These are phyloP conservation scores for Exophiala phaeomuriformis DNA, from an alignment of 2,329 filamentous ascomycete genomes.

Conservation along the genomic window DNA sequence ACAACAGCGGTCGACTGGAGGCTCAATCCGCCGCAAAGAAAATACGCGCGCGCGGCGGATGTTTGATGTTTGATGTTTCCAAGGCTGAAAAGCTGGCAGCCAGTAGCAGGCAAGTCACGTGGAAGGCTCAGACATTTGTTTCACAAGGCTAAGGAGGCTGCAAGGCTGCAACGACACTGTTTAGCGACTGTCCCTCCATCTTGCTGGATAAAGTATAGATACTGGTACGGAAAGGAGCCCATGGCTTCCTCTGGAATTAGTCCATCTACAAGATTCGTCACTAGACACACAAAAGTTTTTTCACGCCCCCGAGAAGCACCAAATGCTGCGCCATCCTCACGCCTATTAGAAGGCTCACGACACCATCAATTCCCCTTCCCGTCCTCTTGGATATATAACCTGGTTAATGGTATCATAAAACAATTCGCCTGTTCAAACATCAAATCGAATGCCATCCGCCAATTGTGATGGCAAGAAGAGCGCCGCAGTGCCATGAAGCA, in stretches of 20 bases:
- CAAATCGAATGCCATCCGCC: conserved; percentile 1
- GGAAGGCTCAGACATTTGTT: not conserved
- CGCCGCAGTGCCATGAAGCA: not conserved
- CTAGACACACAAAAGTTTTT: not conserved
- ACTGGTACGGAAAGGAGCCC: not conserved
- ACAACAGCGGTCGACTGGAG: conserved; percentile 6
- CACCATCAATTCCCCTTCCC: conserved; percentile 1
- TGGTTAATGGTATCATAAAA: conserved; percentile 17
- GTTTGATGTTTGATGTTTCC: not conserved
- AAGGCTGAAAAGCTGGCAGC: not conserved
- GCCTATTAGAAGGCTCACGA: not conserved
- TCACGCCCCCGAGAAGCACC: conserved; percentile 1
- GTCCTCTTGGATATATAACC: not conserved
- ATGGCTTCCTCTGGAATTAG: not conserved
- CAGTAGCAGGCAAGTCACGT: conserved; percentile 1
- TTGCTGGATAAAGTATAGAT: no score
- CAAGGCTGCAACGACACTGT: not conserved
- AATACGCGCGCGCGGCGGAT: conserved; percentile 8
- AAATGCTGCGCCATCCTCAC: conserved; percentile 1
- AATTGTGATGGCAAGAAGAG: not conserved
- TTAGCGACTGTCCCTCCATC: not conserved
- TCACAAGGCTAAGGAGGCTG: conserved; percentile 6
- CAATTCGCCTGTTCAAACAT: not conserved
- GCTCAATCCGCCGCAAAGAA: not conserved
- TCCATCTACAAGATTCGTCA: conserved; percentile 7